Evolutionary conservation across 2,329 filamentous ascomycete species (phyloP), one percentile per base, ranked within the genome.

Genomic region (Saccharata proteae): DNA sequence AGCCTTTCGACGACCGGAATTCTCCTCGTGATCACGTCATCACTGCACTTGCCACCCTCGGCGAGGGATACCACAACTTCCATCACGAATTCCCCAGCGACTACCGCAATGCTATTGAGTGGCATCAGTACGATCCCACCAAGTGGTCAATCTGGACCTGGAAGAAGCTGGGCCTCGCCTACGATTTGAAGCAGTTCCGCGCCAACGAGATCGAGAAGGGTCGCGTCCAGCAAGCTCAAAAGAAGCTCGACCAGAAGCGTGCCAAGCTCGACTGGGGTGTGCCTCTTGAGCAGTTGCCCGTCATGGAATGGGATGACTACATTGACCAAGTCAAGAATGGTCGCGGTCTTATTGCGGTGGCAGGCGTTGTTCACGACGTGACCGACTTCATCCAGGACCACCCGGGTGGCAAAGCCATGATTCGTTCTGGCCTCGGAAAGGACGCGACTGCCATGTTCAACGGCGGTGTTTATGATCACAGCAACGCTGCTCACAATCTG

Each of bases 61-160:
- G 56, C 23, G 56, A 59, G 40, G 56, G 56, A 9, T 59, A 59
- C 49, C 56, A 59, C 50, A 59, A 59, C 49, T 59, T 59, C 48
- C 56, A 59, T 45, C 56, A 59, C 47, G 56, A 59, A 43, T 59
- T 59, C 40, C 56, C 56, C 29, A 57, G 54, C 27, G 56, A 59
- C 44, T 59, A 59, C 53, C 54, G 56, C 38, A 59, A 59, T 34
- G 56, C 56, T 30, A 58, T 59, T 34, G 40, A 44, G 25, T 44
- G 42, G 42, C 42, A 29, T 26, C 43, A 45, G 48, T 59, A 59
- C 36, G 56, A 59, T 40, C 56, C 56, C 27, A 59, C 56, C 45
- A 59, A 59, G 52, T 59, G 56, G 56, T 56, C 43, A 46, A 59
- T 59, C 45, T 58, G 54, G 54, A 38, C 54, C 20, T 57, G 51